A percentile compares a stretch with the other conserved stretches of the same genome.
These are phyloP conservation scores for Pochonia chlamydosporia DNA, from an alignment of 2,329 filamentous ascomycete genomes.

Conservation along the genomic window DNA sequence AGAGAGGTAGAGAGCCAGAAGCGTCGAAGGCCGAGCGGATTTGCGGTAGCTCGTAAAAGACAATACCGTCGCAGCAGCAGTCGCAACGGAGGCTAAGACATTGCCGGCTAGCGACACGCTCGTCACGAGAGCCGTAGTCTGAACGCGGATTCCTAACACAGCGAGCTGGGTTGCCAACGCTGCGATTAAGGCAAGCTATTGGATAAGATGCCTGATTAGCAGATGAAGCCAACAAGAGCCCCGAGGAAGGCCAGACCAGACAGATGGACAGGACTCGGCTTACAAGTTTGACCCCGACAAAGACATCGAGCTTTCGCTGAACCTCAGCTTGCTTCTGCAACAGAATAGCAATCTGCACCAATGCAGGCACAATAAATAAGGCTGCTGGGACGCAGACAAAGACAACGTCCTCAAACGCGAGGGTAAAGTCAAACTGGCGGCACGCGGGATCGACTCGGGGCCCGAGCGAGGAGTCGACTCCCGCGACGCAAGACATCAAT, in stretches of 20 bases:
- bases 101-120: conserved; percentile 15
- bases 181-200: not conserved
- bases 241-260: no score
- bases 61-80: conserved; percentile 7
- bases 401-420: conserved; percentile 21
- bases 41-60: conserved; percentile 16
- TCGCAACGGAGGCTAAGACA: conserved; percentile 12
- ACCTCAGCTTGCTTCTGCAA: conserved; percentile 4
- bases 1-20: conserved; percentile 18
- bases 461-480: conserved; percentile 6
- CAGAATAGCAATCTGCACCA: conserved; percentile 3
- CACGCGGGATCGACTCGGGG: conserved; percentile 16
- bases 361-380: conserved; percentile 13
- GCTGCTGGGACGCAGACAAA: conserved; percentile 15
- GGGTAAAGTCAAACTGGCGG: conserved; percentile 21
- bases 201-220: conserved; percentile 8
- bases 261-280: no score
- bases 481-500: no score
- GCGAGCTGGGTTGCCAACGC: conserved; percentile 8
- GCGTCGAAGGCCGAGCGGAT: conserved; percentile 17
- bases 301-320: no score
- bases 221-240: conserved; percentile 7
- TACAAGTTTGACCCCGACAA: no score
- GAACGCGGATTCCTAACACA: conserved; percentile 13
- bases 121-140: conserved; percentile 4